Conservation (phyloP, 2,329 filamentous ascomycete genomes). For the Xylaria sp. region DNA sequence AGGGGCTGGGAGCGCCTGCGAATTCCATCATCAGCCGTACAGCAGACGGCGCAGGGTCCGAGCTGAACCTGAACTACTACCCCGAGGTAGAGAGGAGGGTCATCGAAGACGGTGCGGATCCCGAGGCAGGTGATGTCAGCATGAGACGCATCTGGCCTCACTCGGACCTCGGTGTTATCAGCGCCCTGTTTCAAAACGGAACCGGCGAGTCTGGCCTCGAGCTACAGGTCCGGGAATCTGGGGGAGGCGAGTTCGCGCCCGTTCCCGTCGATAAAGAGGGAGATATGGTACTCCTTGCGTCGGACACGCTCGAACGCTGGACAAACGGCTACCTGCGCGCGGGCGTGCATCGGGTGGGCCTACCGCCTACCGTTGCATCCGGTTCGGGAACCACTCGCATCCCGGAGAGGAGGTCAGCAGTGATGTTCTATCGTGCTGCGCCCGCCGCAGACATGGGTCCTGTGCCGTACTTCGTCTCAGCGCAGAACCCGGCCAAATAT, state of each 20-base stretch:
- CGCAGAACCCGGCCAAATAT: slow-evolving; percentile 20
- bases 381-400: slow-evolving; percentile 2
- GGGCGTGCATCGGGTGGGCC: slow-evolving; percentile 23
- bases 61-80: no score
- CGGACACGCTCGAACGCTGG: slow-evolving; percentile 39
- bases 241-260: slow-evolving; percentile 6
- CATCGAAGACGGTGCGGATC: no score
- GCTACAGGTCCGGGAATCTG: slow-evolving; percentile 31
- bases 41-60: no score
- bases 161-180: slow-evolving; percentile 34
- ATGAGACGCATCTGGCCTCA: slow-evolving; percentile 22
- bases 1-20: no score
- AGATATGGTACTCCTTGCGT: slow-evolving; percentile 37
- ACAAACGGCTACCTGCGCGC: slow-evolving; percentile 22
- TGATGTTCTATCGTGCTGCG: slow-evolving; percentile 7
- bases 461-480: slow-evolving; percentile 16
- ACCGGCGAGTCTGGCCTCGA: slow-evolving; percentile 39
- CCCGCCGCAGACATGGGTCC: slow-evolving; percentile 4
- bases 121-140: no score
- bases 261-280: slow-evolving; percentile 8
- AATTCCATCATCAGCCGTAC: no score
- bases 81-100: no score
- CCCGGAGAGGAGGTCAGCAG: slow-evolving; percentile 22
- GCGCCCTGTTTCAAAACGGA: slow-evolving; percentile 42
- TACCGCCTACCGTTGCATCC: slow-evolving; percentile 8